Evolutionary conservation across 768 basidiomycete species (phyloP), one percentile per base, ranked within the genome.

Genomic region (Termitomyces sp.): DNA sequence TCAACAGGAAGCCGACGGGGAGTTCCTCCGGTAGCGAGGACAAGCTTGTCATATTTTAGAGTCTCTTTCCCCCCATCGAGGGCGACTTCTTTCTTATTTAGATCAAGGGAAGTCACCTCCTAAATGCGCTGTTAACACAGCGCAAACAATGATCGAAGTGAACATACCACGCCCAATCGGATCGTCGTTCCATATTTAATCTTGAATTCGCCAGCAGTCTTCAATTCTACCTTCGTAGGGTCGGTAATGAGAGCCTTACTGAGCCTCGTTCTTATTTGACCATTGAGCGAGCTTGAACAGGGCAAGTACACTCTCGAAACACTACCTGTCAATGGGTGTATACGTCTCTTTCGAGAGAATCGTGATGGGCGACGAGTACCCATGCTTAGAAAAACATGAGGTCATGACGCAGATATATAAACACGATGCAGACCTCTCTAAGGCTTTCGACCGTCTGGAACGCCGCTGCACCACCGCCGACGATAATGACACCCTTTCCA

Each of bases 231-330:
- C 72, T 93, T 93, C n/a, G 83, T 73, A 1, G 86, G 72, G 64
- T 95, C 91, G 18, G 87, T 87, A 42, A 87, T 80, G 52, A 96
- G 83, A 3, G 85, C 86, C 71, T 97, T 96, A 72, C 91, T 93
- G 55, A 96, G 77, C 73, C 91, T 95, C 43, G 95, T 95, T 59
- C 92, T 91, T 14, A 55, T 62, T n/a, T 50, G 51, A 22, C 20
- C 49, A 40, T 47, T 57, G 55, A 52, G 26, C 44, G 44, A 59
- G 33, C 5, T 22, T 34, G 18, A 9, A 20, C 14, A 57, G 20
- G 34, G 53, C 42, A 39, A 42, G 26, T n/a, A 34, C 14, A 42
- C 24, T 51, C 12, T 55, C 40, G 52, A 32, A 34, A 30, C 59
- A 65, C 26, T 55, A 85, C 91, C 93, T 81, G 73, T 97, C 95